Evolutionary conservation across 768 basidiomycete species (phyloP).

Genomic region (Mycena indigotica): DNA sequence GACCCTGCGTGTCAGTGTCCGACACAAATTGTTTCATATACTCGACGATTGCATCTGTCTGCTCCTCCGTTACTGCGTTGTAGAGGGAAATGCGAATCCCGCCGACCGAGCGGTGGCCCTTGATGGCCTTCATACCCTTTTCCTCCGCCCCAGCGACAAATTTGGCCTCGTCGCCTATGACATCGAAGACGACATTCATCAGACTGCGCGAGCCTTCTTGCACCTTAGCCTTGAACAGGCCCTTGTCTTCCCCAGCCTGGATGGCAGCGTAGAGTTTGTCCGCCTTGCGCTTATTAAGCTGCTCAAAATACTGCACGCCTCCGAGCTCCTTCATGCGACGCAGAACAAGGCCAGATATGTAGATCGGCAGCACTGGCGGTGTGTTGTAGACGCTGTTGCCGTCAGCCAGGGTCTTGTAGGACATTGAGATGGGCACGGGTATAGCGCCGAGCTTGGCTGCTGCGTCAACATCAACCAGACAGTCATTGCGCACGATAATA

Average conservation of each 20-base stretch:
- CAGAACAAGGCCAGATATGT: constrained; percentile 86
- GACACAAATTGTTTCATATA: constrained; percentile 61
- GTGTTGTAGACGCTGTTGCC: constrained; percentile 87
- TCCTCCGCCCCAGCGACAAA: constrained; percentile 84
- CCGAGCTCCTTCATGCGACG: constrained; percentile 66
- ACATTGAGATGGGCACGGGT: constrained; percentile 75
- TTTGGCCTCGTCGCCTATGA: constrained; percentile 71
- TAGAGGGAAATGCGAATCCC: constrained; percentile 80
- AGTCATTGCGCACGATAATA: constrained; percentile 92
- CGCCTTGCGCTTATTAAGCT: constrained; percentile 70
- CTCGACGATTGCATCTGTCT: constrained; percentile 60
- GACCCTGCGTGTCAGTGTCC: background rate
- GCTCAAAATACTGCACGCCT: constrained; percentile 66
- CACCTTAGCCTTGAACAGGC: constrained; percentile 73
- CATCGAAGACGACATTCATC: constrained; percentile 94
- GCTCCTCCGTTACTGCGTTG: constrained; percentile 81
- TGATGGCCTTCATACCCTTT: constrained; percentile 80
- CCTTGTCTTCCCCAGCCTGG: constrained; percentile 67
- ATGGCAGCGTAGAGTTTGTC: constrained; percentile 75
- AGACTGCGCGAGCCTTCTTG: constrained; percentile 77
- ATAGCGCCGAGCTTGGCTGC: constrained; percentile 71
- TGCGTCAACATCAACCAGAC: constrained; percentile 86
- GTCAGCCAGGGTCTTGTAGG: constrained; percentile 83
- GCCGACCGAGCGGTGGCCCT: constrained; percentile 74
- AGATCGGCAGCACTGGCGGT: constrained; percentile 88